Evolutionary conservation across 257 asterid genomes (phyloP).

Genomic region (Prunella vulgaris): DNA sequence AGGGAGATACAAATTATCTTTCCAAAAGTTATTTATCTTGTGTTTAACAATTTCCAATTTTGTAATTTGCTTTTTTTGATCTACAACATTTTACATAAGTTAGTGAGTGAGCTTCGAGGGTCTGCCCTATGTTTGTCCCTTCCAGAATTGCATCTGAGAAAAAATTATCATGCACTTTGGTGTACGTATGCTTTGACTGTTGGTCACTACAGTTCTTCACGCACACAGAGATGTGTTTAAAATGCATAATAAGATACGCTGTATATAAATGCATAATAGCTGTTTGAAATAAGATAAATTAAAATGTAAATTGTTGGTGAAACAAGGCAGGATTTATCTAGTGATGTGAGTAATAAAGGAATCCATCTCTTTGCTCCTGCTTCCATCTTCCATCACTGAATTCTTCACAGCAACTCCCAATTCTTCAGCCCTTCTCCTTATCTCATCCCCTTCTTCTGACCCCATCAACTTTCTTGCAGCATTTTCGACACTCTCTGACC

Average conservation of each 20-base stretch:
- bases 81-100: neutral
- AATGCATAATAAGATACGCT: no score
- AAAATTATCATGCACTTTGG: no score
- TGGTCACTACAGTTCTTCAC: no score
- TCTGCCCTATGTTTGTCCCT: neutral
- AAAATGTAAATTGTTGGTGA: no score
- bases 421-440: constrained; percentile 35
- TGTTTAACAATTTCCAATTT: neutral
- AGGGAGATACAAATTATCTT: neutral
- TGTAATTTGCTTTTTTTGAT: constrained; percentile 6
- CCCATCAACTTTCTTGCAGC: constrained; percentile 40
- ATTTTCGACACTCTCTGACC: constrained; percentile 5
- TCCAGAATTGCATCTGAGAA: no score
- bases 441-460: constrained; percentile 30
- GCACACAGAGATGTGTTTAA: no score
- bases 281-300: no score
- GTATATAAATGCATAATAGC: no score
- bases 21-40: neutral
- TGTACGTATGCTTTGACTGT: no score
- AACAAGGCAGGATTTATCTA: no score
- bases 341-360: constrained; percentile 17
- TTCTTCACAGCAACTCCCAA: constrained; percentile 19
- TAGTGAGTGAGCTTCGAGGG: neutral
- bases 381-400: neutral
- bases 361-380: constrained; percentile 11